These are phyloP conservation scores for Exophiala sp. DNA, from an alignment of 2,329 filamentous ascomycete genomes.

Conservation along the genomic window DNA sequence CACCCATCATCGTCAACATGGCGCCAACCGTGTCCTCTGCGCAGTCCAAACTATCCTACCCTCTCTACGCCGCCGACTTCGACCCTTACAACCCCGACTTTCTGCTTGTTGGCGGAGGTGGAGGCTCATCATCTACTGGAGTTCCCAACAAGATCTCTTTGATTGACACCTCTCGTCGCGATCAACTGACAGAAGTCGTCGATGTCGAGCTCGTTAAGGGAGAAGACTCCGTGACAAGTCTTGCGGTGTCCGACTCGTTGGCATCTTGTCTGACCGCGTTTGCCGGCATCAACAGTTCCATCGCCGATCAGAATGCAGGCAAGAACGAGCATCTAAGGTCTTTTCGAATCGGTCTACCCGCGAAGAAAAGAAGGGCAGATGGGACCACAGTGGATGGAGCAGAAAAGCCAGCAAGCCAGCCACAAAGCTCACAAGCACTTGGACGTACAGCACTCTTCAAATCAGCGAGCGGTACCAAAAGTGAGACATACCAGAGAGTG, in stretches of 20 bases:
- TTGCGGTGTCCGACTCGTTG: slow-evolving; percentile 65
- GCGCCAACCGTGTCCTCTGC: slow-evolving; percentile 21
- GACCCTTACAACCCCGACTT: slow-evolving; percentile 73
- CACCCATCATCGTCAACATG: slow-evolving; percentile 5
- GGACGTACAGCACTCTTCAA: slow-evolving; percentile 34
- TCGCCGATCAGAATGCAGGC: slow-evolving; percentile 66
- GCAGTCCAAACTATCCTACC: slow-evolving; percentile 62
- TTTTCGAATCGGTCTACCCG: slow-evolving; percentile 61
- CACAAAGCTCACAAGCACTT: slow-evolving; percentile 28
- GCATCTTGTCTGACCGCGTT: slow-evolving; percentile 55
- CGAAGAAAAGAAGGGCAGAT: slow-evolving; percentile 38
- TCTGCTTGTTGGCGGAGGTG: slow-evolving; percentile 81
- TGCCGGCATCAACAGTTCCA: slow-evolving; percentile 81
- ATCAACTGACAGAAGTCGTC: slow-evolving; percentile 61
- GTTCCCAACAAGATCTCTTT: slow-evolving; percentile 80
- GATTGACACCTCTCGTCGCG: slow-evolving; percentile 65
- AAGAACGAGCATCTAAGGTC: slow-evolving; percentile 82
- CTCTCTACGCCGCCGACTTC: slow-evolving; percentile 83
- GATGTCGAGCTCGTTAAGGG: slow-evolving; percentile 76
- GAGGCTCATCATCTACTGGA: slow-evolving; percentile 74
- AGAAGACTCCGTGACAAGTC: slow-evolving; percentile 84
- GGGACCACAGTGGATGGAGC: slow-evolving; percentile 19
- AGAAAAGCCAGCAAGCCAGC: slow-evolving; percentile 18
- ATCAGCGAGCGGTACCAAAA: slow-evolving; percentile 41
- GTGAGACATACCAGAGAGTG: slow-evolving; percentile 59